A percentile compares a stretch with the other conserved stretches of the same genome.
These are phyloP conservation scores for Debaryomyces nepalensis DNA, from an alignment of 1,139 yeast species.

Conservation along the genomic window DNA sequence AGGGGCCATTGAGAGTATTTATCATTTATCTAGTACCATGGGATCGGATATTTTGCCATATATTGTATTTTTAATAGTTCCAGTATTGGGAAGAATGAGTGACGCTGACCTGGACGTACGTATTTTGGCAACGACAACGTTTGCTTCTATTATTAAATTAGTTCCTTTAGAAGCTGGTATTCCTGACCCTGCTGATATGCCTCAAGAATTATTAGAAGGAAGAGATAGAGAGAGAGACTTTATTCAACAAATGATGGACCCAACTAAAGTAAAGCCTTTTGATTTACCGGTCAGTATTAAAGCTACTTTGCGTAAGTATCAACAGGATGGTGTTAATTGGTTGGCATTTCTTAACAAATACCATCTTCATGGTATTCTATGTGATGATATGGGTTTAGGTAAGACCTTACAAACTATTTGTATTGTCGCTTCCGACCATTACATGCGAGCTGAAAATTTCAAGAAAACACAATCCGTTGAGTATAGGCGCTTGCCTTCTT, in stretches of 20 bases:
- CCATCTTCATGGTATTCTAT: constrained; percentile 92
- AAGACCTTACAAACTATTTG: constrained; percentile 97
- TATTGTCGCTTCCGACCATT: constrained; percentile 95
- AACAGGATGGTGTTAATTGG: constrained; percentile 99
- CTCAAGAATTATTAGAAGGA: constrained; percentile 79
- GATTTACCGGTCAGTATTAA: constrained; percentile 88
- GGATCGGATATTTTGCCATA: constrained; percentile 90
- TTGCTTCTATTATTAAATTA: constrained; percentile 92
- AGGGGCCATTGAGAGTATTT: constrained; percentile 91
- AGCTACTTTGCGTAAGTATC: constrained; percentile 92
- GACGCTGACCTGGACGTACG: constrained; percentile 92
- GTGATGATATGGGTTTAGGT: constrained; percentile 99
- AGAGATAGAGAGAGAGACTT: constrained; percentile 95
- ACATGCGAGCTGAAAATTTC: constrained; percentile 74
- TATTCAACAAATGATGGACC: constrained; percentile 97
- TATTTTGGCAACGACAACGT: constrained; percentile 89
- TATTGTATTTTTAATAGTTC: constrained; percentile 93
- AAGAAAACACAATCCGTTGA: constrained; percentile 66
- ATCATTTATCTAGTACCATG: constrained; percentile 84
- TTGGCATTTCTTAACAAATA: constrained; percentile 92
- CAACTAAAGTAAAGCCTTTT: constrained; percentile 87
- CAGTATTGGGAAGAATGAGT: constrained; percentile 97
- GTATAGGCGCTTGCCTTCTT: constrained; percentile 75
- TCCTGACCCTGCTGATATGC: constrained; percentile 94
- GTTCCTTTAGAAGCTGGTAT: constrained; percentile 98